Conservation (phyloP, 2,329 filamentous ascomycete species). For the Saccharata proteae region DNA sequence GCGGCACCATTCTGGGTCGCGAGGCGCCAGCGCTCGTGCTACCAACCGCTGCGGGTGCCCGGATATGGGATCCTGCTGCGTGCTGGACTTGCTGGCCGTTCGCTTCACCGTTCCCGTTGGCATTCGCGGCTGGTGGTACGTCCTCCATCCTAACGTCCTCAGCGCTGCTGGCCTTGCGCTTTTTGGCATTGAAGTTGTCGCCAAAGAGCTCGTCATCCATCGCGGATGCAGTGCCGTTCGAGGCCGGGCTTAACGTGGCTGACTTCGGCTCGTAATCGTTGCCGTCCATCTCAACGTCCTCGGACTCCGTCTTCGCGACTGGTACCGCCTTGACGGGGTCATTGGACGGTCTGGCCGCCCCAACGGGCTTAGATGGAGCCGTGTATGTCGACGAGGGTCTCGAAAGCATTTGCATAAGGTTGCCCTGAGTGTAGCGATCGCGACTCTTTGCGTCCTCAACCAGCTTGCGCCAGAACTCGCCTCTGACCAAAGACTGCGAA, state of each 20-base stretch:
- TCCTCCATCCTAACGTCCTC: conserved; percentile 11
- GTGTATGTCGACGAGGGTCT: conserved; percentile 36
- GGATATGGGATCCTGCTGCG: not conserved
- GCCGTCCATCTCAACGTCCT: conserved; percentile 1
- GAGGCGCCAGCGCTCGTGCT: conserved; percentile 1
- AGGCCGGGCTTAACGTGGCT: conserved; percentile 2
- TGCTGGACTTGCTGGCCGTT: not conserved
- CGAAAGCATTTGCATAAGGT: conserved; percentile 43
- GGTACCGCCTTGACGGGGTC: not conserved
- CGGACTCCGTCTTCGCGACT: not conserved
- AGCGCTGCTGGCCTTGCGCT: not conserved
- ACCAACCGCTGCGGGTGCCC: not conserved
- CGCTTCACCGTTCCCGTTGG: too few species aligned
- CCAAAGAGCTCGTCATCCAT: conserved; percentile 3
- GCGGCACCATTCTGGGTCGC: conserved; percentile 3
- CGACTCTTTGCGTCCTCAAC: conserved; percentile 69
- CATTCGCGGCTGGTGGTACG: conserved; percentile 2
- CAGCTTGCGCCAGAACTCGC: conserved; percentile 80
- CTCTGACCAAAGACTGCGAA: conserved; percentile 71
- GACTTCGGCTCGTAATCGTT: conserved; percentile 2
- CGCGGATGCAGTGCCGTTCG: not conserved
- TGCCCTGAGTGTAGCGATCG: conserved; percentile 62
- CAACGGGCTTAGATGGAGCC: conserved; percentile 13
- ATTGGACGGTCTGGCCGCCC: not conserved
- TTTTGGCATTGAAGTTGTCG: conserved; percentile 2